A percentile compares a stretch with the other conserved stretches of the same genome.
phyloP scores from a whole-genome alignment of 345 rosid genomes.

The Sonneratia alba region DNA sequence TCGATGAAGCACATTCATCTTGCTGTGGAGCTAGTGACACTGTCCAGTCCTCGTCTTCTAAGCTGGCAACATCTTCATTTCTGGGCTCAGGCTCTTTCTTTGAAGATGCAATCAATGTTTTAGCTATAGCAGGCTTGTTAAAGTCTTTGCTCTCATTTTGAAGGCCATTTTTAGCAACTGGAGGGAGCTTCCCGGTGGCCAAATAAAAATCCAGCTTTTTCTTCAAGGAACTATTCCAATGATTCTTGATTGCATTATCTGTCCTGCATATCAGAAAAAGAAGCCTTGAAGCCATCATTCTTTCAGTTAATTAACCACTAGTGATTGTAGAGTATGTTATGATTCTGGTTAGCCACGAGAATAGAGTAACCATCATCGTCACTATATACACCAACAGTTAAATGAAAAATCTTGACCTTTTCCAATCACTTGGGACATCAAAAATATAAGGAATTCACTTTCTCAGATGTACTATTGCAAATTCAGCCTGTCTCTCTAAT shows the following conservation, averaged over 20 bases:
- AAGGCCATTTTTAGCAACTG: constrained; percentile 32
- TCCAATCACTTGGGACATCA: not conserved
- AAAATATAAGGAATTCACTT: not conserved
- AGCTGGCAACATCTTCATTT: constrained; percentile 31
- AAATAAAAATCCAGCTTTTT: constrained; percentile 71
- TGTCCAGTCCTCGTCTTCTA: constrained; percentile 34
- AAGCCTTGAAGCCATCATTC: not conserved
- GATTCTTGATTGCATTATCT: constrained; percentile 89
- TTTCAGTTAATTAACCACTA: not conserved
- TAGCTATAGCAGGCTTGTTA: constrained; percentile 15
- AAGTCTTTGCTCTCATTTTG: constrained; percentile 35
- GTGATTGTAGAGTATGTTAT: not conserved
- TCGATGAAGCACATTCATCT: constrained; percentile 38
- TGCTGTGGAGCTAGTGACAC: constrained; percentile 31
- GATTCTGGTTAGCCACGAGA: not conserved
- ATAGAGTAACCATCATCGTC: not conserved
- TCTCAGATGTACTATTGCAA: not conserved
- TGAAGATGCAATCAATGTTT: constrained; percentile 20
- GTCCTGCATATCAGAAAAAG: constrained; percentile 43
- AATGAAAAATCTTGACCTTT: not conserved
- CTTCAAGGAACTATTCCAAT: constrained; percentile 98
- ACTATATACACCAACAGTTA: not conserved
- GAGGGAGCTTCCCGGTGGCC: constrained; percentile 67
- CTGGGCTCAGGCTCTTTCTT: constrained; percentile 39
- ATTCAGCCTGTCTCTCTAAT: not conserved